Evolutionary conservation across 805 yeast species (phyloP).

Genomic region (Lachancea thermotolerans): DNA sequence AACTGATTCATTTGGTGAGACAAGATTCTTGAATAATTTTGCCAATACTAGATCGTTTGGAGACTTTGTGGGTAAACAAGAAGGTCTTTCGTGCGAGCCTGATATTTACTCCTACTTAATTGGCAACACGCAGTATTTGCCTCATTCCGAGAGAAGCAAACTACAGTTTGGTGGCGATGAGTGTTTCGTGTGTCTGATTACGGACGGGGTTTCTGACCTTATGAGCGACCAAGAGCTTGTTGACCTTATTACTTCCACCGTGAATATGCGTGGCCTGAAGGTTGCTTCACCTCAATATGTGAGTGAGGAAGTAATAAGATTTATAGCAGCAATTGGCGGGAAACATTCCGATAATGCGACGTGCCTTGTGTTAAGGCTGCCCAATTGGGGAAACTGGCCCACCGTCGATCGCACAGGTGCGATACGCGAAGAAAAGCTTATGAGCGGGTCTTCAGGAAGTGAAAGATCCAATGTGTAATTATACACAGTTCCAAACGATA

Average conservation of each 20-base stretch:
- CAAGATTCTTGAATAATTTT: constrained; percentile 62
- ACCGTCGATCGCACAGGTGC: constrained; percentile 74
- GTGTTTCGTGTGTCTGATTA: constrained; percentile 70
- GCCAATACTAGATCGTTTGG: constrained; percentile 96
- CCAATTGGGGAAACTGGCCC: constrained; percentile 97
- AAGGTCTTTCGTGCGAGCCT: constrained; percentile 90
- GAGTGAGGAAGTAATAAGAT: constrained; percentile 78
- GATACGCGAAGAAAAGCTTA: constrained; percentile 62
- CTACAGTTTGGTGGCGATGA: constrained; percentile 72
- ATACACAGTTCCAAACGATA: background rate
- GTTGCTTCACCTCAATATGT: constrained; percentile 78
- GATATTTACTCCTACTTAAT: constrained; percentile 65
- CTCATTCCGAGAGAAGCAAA: constrained; percentile 30
- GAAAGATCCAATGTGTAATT: constrained; percentile 8
- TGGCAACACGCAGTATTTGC: constrained; percentile 49
- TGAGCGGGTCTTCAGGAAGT: constrained; percentile 10
- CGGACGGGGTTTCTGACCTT: constrained; percentile 82
- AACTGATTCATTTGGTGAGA: constrained; percentile 90
- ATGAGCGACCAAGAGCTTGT: constrained; percentile 86
- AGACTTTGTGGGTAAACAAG: constrained; percentile 68
- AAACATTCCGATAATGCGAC: constrained; percentile 84
- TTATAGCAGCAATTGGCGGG: constrained; percentile 80
- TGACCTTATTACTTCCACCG: constrained; percentile 72
- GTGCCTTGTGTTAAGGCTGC: constrained; percentile 67
- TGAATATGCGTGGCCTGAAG: constrained; percentile 50